Base-by-base conservation (phyloP, 2,329 filamentous ascomycete species). In the Venturiaceae sp. region DNA sequence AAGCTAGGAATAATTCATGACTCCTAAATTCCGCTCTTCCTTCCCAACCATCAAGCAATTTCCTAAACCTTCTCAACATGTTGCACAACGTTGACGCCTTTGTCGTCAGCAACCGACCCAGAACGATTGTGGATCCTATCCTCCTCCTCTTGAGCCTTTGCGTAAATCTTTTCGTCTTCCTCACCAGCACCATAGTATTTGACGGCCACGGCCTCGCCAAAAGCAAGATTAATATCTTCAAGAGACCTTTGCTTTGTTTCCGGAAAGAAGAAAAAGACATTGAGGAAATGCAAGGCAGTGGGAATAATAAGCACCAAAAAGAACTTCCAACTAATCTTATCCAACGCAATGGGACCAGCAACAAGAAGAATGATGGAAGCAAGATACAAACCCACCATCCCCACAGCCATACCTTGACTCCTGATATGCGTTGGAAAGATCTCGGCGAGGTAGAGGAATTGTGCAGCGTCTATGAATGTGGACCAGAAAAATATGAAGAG, bases 401-500 rank as follows among this genome's bases (percentile, higher is more conserved):
- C 70, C 34, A 75, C 60, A 0, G 71, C 71, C 19, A 72, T 69
- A 0, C 72, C 72, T 44, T 72, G 67, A 13, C 47, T 55, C 13
- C 56, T 44, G 30, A 60, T 63, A 26, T 58, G 56, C 37, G 61
- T 62, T 3, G 62, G 58, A 36, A 59, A 63, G 32, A 63, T 62
- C 53, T 63, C 61, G n/a, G 55, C 50, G 3, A 54, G 58, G 34
- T 62, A 57, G 3, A 61, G 14, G 47, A 58, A 61, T 36, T 57
- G 55, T 8, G 57, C 39, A 26, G 60, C 60, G 34, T 63, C 61
- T 6, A 62, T 23, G 34, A 53, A 62, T 32, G 60, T 46, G 34
- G 53, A 58, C 68, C 72, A 76, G 63, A 68, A 74, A 56, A 71
- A 61, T 46, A 72, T 70, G 57, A 69, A 72, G 58, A 74, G 66